phyloP scores from a whole-genome alignment of 805 yeast genomes.

The Vanderwaltozyma yarrowii region DNA sequence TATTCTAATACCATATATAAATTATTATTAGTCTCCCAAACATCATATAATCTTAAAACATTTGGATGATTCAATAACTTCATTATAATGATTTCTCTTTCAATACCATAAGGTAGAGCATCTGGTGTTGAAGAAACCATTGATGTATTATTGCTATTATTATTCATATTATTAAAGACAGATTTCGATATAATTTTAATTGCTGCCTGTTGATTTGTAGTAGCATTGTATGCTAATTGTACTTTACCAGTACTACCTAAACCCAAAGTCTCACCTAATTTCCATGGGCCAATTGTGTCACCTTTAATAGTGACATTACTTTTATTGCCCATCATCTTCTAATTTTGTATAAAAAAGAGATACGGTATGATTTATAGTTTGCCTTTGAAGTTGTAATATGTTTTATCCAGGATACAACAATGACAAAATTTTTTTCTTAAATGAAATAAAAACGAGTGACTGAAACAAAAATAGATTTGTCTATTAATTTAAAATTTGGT shows the following conservation, averaged over 20 bases:
- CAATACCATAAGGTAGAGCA: constrained; percentile 72
- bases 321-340: not conserved
- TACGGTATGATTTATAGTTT: no score
- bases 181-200: constrained; percentile 92
- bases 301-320: constrained; percentile 26
- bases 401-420: no score
- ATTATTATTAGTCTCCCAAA: constrained; percentile 79
- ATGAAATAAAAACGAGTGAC: no score
- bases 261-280: constrained; percentile 87
- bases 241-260: constrained; percentile 97
- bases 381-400: no score
- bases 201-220: constrained; percentile 85
- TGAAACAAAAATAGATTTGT: no score
- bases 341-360: no score
- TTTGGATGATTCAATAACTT: constrained; percentile 69
- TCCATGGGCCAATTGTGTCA: constrained; percentile 80
- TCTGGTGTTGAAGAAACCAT: constrained; percentile 38
- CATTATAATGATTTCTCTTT: constrained; percentile 79
- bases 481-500: no score
- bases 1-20: constrained; percentile 84
- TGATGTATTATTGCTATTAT: constrained; percentile 20
- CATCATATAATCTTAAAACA: constrained; percentile 70
- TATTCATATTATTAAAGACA: constrained; percentile 32
- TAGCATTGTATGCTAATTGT: constrained; percentile 75
- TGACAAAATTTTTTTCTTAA: no score